Evolutionary conservation across 2,329 filamentous ascomycete species (phyloP).

Genomic region (Annulohypoxylon truncatum): DNA sequence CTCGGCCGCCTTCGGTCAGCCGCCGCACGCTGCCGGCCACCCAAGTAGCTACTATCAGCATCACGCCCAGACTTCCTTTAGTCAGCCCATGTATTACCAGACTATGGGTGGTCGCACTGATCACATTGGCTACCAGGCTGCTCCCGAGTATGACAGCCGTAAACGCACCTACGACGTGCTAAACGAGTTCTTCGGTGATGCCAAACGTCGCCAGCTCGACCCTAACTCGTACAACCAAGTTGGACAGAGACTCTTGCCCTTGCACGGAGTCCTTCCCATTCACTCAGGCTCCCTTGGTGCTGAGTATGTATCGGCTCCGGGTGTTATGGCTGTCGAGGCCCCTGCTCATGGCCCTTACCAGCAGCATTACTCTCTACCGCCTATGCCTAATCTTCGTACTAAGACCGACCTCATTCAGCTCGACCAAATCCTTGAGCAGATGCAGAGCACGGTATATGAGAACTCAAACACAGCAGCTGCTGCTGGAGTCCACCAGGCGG

Average conservation of each 20-base stretch:
- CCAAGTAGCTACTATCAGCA: slow-evolving; percentile 70
- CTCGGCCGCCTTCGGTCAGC: slow-evolving; percentile 63
- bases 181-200: slow-evolving; percentile 93
- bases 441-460: slow-evolving; percentile 96
- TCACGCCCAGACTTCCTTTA: slow-evolving; percentile 65
- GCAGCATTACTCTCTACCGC: slow-evolving; percentile 87
- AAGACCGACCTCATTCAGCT: slow-evolving; percentile 95
- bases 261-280: slow-evolving; percentile 77
- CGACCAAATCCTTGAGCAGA: slow-evolving; percentile 93
- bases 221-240: slow-evolving; percentile 91
- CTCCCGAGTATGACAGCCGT: slow-evolving; percentile 70
- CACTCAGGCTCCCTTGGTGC: slow-evolving; percentile 64
- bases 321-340: slow-evolving; percentile 66
- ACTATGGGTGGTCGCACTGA: slow-evolving; percentile 67
- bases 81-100: slow-evolving; percentile 82
- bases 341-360: slow-evolving; percentile 69
- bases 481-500: slow-evolving; percentile 80
- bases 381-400: slow-evolving; percentile 87
- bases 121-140: slow-evolving; percentile 71
- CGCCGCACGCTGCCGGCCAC: slow-evolving; percentile 62
- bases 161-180: slow-evolving; percentile 89
- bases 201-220: slow-evolving; percentile 92
- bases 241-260: slow-evolving; percentile 84
- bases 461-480: slow-evolving; percentile 84
- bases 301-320: slow-evolving; percentile 67